Base-by-base conservation (phyloP, 371 early-diverging fungal genomes). In the Zancudomyces culisetae region DNA sequence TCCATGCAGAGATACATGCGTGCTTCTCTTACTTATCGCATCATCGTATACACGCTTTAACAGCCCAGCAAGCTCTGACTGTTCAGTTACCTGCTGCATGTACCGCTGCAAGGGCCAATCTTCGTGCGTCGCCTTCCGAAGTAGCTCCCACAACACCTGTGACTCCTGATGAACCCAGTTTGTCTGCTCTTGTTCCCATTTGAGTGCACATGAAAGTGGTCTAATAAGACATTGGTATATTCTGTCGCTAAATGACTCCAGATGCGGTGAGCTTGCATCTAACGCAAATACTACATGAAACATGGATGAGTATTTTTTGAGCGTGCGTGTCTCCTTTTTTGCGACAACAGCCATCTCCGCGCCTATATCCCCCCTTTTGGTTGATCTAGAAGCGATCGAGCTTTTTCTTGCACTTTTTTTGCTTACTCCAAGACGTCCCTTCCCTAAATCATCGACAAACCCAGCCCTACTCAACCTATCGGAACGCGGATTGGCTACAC, bases 271-370 rank as follows among this genome's bases (percentile, higher is more conserved):
- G 18, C 27, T 27, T 49, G 42, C 62, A 55, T 64, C 64, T 26
- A 64, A 53, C 64, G 63, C 63, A 27, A 64, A 62, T 47, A 64
- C 64, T 12, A 64, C 43, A 28, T 64, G 56, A 26, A 64, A 64
- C 40, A 64, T 53, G 19, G 42, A 49, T 20, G 60, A 56, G 43
- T 65, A 64, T 12, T 58, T 55, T 45, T 45, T 45, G 10, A 10
- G 27, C 15, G 15, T 15, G 6, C 35, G 6, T 6, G 10, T 35
- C 15, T 35, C 15, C 15, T 35, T 35, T 15, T 35, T 35, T n/a
- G n/a, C n/a, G n/a, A n/a, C n/a, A n/a, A n/a, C n/a, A n/a, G n/a
- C n/a, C n/a, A n/a, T n/a, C n/a, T n/a, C n/a, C n/a, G n/a, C n/a
- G n/a, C n/a, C n/a, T n/a, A n/a, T n/a, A n/a, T n/a, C n/a, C 10